Conservation (phyloP, 306 rosid species). For the Trichosanthes cucumerina region DNA sequence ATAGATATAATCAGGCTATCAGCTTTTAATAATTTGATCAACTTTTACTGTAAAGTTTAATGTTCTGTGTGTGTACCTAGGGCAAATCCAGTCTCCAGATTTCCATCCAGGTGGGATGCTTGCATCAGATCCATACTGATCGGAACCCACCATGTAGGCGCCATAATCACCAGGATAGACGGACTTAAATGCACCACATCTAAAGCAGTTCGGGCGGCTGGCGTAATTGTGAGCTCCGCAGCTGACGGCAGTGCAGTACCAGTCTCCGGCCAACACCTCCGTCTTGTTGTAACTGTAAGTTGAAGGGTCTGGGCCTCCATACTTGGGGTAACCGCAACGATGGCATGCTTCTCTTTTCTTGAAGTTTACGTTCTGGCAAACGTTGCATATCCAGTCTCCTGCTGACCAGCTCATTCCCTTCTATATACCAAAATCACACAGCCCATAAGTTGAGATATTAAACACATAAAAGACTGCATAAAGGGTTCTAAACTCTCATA, state of each 20-base stretch:
- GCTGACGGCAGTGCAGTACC: conserved; percentile 56
- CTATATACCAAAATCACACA: conserved; percentile 1
- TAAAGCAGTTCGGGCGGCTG: conserved; percentile 66
- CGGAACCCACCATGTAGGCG: conserved; percentile 29
- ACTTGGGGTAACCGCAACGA: conserved; percentile 72
- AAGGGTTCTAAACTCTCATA: background rate
- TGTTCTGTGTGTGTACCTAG: conserved; percentile 30
- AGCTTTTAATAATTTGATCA: background rate
- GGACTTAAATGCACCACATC: conserved; percentile 50
- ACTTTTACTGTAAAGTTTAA: background rate
- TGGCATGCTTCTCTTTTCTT: conserved; percentile 84
- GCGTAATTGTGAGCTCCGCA: conserved; percentile 96
- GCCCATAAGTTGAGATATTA: background rate
- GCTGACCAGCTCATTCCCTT: conserved; percentile 81
- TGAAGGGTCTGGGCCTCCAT: conserved; percentile 81
- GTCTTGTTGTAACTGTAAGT: conserved; percentile 49
- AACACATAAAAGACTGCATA: background rate
- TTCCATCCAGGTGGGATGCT: conserved; percentile 91
- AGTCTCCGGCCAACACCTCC: conserved; percentile 87
- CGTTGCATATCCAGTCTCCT: conserved; percentile 95
- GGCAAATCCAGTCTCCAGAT: conserved; percentile 88
- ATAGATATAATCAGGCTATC: background rate
- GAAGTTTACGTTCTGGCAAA: conserved; percentile 83
- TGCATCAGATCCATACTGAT: conserved; percentile 40
- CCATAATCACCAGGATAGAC: conserved; percentile 38